Conservation (phyloP, 129 eudicot species). For the Tagetes patula region DNA sequence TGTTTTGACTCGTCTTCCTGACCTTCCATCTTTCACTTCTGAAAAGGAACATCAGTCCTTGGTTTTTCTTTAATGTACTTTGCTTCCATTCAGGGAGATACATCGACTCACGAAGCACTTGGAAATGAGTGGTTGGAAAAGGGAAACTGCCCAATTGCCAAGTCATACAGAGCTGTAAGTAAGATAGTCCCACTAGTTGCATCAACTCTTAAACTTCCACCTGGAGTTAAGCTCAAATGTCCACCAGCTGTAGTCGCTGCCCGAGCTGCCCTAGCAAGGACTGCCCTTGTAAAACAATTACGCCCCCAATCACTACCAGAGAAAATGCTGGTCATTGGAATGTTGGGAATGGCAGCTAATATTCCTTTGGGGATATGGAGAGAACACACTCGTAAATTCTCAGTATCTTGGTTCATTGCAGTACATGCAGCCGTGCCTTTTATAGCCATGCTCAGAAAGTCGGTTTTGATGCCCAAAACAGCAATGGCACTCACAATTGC, state of each 20-base stretch:
- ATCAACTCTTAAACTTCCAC: constrained; percentile 62
- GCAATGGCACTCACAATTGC: constrained; percentile 85
- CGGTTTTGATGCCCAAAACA: constrained; percentile 70
- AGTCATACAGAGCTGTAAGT: constrained; percentile 78
- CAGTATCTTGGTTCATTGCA: constrained; percentile 72
- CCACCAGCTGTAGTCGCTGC: constrained; percentile 84
- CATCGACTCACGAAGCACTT: constrained; percentile 57
- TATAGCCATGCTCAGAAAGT: constrained; percentile 79
- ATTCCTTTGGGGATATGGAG: constrained; percentile 81
- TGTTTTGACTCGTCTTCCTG: background rate
- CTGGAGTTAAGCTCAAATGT: constrained; percentile 67
- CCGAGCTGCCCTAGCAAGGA: constrained; percentile 77
- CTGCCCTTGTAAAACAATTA: constrained; percentile 63
- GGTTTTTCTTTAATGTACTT: background rate
- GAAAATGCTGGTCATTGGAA: constrained; percentile 66
- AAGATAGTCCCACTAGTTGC: constrained; percentile 67
- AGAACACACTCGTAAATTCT: constrained; percentile 74
- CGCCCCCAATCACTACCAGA: constrained; percentile 78
- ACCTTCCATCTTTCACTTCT: background rate
- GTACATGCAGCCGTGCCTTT: constrained; percentile 89
- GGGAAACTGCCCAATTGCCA: constrained; percentile 86
- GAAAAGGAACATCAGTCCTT: background rate
- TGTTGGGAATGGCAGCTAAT: constrained; percentile 73
- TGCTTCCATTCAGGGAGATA: constrained; percentile 40
- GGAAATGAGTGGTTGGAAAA: constrained; percentile 69